Percentiles rank a stretch among this genome's conserved stretches.
Conservation (phyloP, 208 protist genomes). For the Trypanosoma vivax region DNA sequence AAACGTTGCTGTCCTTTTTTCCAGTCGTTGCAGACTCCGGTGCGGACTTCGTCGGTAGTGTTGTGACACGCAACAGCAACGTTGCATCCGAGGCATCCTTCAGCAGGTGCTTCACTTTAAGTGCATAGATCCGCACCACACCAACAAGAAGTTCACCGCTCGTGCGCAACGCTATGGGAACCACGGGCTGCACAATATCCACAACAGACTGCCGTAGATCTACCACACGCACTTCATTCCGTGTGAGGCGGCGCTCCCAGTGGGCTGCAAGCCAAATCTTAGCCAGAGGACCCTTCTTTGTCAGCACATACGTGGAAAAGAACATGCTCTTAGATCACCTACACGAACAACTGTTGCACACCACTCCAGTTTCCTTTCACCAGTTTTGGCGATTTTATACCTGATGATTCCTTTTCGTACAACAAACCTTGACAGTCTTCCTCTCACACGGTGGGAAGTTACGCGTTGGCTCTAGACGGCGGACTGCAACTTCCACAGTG, state of each 20-base stretch:
- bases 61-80: conserved; percentile 54
- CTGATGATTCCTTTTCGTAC: too few relatives aligned
- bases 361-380: neutral
- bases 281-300: conserved; percentile 93
- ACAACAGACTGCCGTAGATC: conserved; percentile 89
- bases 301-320: conserved; percentile 95
- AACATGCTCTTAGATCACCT: conserved; percentile 84
- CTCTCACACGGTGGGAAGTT: too few relatives aligned
- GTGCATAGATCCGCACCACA: conserved; percentile 94
- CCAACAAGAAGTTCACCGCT: conserved; percentile 95
- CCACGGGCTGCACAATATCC: conserved; percentile 90
- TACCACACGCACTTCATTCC: conserved; percentile 86
- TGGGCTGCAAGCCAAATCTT: conserved; percentile 97
- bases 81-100: conserved; percentile 85
- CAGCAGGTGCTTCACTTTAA: conserved; percentile 89
- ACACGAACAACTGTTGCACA: conserved; percentile 11
- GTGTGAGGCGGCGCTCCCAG: conserved; percentile 93
- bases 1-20: conserved; percentile 22
- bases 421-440: too few relatives aligned
- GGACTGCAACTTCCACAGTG: too few relatives aligned
- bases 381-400: too few relatives aligned
- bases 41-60: conserved; percentile 6
- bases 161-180: conserved; percentile 94
- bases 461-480: too few relatives aligned
- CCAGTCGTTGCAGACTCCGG: neutral